Conservation (phyloP, 805 yeast genomes). For the Candida pseudofarinosa region DNA sequence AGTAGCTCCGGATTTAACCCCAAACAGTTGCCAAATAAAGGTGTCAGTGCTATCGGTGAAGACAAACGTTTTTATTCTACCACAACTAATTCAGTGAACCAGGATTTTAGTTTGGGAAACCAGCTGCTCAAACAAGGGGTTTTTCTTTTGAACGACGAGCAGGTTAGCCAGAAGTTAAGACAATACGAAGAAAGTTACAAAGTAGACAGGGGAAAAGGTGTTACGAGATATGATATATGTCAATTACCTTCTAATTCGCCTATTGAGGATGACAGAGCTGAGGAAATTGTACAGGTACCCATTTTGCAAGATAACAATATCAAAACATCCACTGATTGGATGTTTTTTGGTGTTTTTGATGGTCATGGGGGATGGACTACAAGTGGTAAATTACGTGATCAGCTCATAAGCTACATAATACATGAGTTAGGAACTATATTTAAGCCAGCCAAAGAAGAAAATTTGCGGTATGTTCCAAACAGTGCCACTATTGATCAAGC, state of each 20-base stretch:
- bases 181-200: slow-evolving; percentile 73
- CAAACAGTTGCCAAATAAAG: slow-evolving; percentile 12
- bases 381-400: slow-evolving; percentile 76
- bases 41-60: slow-evolving; percentile 8
- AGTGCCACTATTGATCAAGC: slow-evolving; percentile 75
- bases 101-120: slow-evolving; percentile 37
- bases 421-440: slow-evolving; percentile 66
- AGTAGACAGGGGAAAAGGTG: slow-evolving; percentile 85
- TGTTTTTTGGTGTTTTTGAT: slow-evolving; percentile 93
- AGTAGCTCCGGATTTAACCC: slow-evolving; percentile 12
- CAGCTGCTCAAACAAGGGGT: slow-evolving; percentile 53
- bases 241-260: slow-evolving; percentile 92
- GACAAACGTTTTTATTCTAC: slow-evolving; percentile 27
- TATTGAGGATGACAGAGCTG: slow-evolving; percentile 90
- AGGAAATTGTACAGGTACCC: slow-evolving; percentile 71
- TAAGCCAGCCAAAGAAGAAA: slow-evolving; percentile 50
- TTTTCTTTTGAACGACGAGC: slow-evolving; percentile 58
- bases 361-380: slow-evolving; percentile 98
- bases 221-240: slow-evolving; percentile 79
- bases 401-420: slow-evolving; percentile 72
- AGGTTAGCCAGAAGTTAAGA: slow-evolving; percentile 65
- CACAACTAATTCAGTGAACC: slow-evolving; percentile 44
- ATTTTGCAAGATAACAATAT: slow-evolving; percentile 56
- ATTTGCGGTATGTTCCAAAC: slow-evolving; percentile 57
- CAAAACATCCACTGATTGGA: slow-evolving; percentile 65